Conservation (phyloP, 257 asterid species). For the Solanum habrochaites region DNA sequence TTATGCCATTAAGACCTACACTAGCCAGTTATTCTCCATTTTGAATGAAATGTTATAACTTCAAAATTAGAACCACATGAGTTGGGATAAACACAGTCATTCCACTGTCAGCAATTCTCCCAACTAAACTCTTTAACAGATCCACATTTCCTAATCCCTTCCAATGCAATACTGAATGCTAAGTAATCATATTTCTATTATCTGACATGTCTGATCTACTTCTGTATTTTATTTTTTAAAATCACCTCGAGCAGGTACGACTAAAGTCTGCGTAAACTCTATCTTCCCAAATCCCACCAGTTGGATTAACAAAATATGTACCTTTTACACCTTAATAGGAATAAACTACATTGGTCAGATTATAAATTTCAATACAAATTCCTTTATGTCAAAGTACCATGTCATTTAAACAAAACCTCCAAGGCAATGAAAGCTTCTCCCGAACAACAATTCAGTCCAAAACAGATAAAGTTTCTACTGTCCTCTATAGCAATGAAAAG, state of each 20-base stretch:
- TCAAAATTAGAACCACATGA: background rate
- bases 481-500: background rate
- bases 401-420: background rate
- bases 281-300: background rate
- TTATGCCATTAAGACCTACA: no score
- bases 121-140: background rate
- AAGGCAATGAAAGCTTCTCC: background rate
- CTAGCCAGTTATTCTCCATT: no score
- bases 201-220: background rate
- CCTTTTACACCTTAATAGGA: background rate
- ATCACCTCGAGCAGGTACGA: background rate
- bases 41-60: no score
- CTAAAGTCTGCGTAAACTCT: background rate
- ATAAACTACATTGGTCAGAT: background rate
- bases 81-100: background rate
- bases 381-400: background rate
- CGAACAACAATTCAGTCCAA: background rate
- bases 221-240: background rate
- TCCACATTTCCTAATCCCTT: background rate
- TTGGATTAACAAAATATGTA: background rate
- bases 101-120: no score
- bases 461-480: background rate
- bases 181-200: background rate
- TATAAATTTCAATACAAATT: background rate
- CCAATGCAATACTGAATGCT: background rate